Percentiles rank a stretch among this genome's conserved stretches.
Conservation (phyloP, 257 asterid genomes). For the Solanum peruvianum region DNA sequence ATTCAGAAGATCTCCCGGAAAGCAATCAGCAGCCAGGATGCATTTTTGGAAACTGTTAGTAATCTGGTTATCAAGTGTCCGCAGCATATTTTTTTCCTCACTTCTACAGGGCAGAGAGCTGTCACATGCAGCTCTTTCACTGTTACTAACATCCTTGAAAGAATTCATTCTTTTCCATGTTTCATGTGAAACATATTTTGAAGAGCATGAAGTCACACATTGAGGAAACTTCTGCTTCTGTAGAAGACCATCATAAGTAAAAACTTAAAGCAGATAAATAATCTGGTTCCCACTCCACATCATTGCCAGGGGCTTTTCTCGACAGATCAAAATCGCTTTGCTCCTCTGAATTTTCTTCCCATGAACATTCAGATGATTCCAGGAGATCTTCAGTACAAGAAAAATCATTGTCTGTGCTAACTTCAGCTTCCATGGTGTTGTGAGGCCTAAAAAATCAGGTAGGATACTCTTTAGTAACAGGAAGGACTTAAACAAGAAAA, state of each 20-base stretch:
- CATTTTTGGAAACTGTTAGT: slow-evolving; percentile 17
- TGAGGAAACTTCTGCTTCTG: slow-evolving; percentile 13
- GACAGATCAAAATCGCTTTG: slow-evolving; percentile 32
- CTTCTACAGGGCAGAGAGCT: neutral
- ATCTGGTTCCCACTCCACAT: slow-evolving; percentile 18
- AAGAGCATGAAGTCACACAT: slow-evolving; percentile 21
- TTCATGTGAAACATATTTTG: slow-evolving; percentile 11
- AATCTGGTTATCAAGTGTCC: slow-evolving; percentile 15
- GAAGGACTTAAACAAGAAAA: neutral
- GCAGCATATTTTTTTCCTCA: slow-evolving; percentile 13
- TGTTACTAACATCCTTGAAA: slow-evolving; percentile 6
- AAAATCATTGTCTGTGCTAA: slow-evolving; percentile 31
- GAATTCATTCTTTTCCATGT: slow-evolving; percentile 10
- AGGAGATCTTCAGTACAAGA: slow-evolving; percentile 41
- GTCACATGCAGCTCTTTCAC: slow-evolving; percentile 2
- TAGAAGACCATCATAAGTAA: slow-evolving; percentile 19
- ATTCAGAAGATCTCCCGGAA: neutral
- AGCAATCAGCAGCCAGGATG: slow-evolving; percentile 6
- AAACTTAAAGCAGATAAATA: slow-evolving; percentile 60
- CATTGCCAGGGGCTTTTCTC: slow-evolving; percentile 4
- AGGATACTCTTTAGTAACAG: slow-evolving; percentile 2
- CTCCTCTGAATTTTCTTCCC: slow-evolving; percentile 44
- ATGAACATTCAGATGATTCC: slow-evolving; percentile 64
- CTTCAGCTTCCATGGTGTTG: slow-evolving; percentile 24
- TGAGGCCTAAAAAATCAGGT: slow-evolving; percentile 31